Evolutionary conservation across 140 eudicot species (phyloP), one percentile per base, ranked within the genome.

Genomic region (Oenanthe javanica): DNA sequence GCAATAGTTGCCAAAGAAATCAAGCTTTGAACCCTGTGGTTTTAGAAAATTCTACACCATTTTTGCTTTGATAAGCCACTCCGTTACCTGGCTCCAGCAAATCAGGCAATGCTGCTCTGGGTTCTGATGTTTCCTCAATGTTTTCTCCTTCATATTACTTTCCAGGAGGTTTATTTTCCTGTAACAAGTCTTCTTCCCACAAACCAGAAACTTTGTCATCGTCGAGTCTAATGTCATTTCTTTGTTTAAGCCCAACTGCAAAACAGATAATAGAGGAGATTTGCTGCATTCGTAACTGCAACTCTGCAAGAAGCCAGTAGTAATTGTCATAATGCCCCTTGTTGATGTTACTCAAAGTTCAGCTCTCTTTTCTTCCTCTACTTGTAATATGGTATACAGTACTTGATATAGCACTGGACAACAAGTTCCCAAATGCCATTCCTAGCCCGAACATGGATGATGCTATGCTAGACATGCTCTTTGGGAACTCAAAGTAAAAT

Each of bases 401-500:
- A 23, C 31, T 31, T 31, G 31, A 31, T 21, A 61, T 1, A 21
- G 69, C 69, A 61, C 31, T 61, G 69, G 69, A 21, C 69, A 21
- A 23, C 13, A 61, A 61, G 13, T 23, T 61, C 31, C 27, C 36
- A 23, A n/a, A 21, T 61, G 69, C 72, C 45, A 66, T 66, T 66
- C 72, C 72, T 12, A 66, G 42, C 43, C 72, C 72, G 13, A 27
- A 66, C 42, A 66, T 23, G 18, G 72, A 11, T 25, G 72, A 27
- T 27, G 40, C 72, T 23, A 66, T 66, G 72, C 72, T 66, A 27
- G 72, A 66, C 72, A 66, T 66, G 42, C 72, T 66, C 72, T 66
- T 66, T 27, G 72, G 72, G 45, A 66, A 66, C 36, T 27, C 72
- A 11, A 23, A 66, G 72, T 25, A 66, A 25, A 66, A 66, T 27